Base-by-base conservation (phyloP, 331 rosid genomes). In the Phaseolus coccineus region DNA sequence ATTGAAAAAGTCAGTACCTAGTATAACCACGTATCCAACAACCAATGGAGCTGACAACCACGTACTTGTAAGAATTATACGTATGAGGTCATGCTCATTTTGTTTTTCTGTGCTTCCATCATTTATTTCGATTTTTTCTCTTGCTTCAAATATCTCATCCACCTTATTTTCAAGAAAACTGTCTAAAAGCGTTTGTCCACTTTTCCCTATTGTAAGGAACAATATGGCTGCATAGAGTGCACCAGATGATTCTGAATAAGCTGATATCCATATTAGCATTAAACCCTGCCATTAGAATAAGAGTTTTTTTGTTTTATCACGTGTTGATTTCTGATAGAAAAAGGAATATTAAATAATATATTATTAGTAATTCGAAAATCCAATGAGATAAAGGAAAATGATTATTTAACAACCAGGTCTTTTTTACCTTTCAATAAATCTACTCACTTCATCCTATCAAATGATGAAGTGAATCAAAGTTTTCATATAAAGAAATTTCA, bases 1-100 rank as follows among this genome's bases (percentile, higher is more conserved):
- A 7, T 8, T 0, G 6, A 1, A 0, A 19, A n/a, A n/a, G 39
- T 7, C 1, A 10, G 13, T 4, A 2, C 2, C 27, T 4, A 3
- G 5, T 5, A 30, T 5, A 24, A 15, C 12, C 42, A 30, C 16
- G 15, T 56, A 55, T 3, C 40, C 39, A 39, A 56, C 6, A 28
- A 24, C 1, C 4, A 0, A 8, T 3, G 15, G 37, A 56, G 1
- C 3, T 7, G 6, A 14, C 16, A 6, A 0, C 40, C 25, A 73
- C 4, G 56, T 25, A 12, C 4, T 40, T 11, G 5, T 10, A 24
- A 2, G 35, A 42, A 25, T 22, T 12, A 2, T 24, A 42, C 11
- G 2, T 13, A 35, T 2, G 28, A 2, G 13, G 27, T 6, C 4
- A 2, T 13, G 73, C 9, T 24, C 55, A 4, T 19, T 66, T 4